Conservation (phyloP, 345 rosid genomes). For the Garcia nutans region DNA sequence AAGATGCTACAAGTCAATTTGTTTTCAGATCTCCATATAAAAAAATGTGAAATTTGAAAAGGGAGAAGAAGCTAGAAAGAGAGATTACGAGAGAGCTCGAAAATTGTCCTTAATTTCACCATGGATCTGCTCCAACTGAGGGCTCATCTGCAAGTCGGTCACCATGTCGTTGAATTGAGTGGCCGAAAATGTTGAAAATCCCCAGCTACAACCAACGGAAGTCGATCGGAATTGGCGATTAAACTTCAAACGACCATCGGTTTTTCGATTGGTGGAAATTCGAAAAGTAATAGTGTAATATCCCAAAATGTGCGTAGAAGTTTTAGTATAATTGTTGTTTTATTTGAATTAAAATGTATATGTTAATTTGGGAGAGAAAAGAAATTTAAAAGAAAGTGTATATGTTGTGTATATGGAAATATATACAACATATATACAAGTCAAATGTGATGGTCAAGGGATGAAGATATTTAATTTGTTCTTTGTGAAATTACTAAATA, state of each 20-base stretch:
- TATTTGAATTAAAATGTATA: no score
- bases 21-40: neutral
- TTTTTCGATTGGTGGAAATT: neutral
- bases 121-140: conserved; percentile 97
- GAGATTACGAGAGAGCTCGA: conserved; percentile 78
- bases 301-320: no score
- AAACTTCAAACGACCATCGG: neutral
- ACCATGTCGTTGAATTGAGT: conserved; percentile 39
- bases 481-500: no score
- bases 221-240: neutral
- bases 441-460: no score
- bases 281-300: neutral
- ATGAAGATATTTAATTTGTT: no score
- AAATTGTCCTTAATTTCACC: conserved; percentile 91
- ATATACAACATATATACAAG: no score
- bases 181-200: conserved; percentile 35
- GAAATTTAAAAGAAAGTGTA: no score
- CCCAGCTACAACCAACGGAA: conserved; percentile 18
- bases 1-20: neutral
- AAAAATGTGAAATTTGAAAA: no score
- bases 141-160: conserved; percentile 61
- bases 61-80: no score
- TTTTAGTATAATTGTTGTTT: no score
- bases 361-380: no score
- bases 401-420: no score